phyloP scores from a whole-genome alignment of 345 rosid genomes.

The Populus alba region DNA sequence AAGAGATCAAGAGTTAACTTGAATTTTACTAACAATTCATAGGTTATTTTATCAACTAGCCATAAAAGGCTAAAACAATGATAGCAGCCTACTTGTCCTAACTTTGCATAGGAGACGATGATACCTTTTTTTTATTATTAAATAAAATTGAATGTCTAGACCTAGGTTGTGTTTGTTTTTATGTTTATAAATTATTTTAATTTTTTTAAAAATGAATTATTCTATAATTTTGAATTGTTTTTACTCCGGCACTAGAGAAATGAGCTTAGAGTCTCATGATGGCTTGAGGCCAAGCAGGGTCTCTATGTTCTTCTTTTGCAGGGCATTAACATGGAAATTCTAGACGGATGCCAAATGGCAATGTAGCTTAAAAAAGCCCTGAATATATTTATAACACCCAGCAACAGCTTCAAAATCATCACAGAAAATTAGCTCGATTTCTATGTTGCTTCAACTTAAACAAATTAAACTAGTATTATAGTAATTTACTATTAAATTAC shows the following conservation, averaged over 20 bases:
- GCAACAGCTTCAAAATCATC: background rate
- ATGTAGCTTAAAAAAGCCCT: background rate
- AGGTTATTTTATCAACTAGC: too few species aligned
- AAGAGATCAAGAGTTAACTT: too few species aligned
- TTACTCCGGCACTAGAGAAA: background rate
- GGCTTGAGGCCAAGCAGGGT: background rate
- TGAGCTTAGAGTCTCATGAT: background rate
- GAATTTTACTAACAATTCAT: too few species aligned
- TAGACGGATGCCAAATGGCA: background rate
- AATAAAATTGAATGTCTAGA: too few species aligned
- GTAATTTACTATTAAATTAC: too few species aligned
- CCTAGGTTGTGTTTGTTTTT: too few species aligned
- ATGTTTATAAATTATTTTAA: too few species aligned
- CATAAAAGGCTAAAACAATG: background rate
- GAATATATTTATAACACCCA: background rate
- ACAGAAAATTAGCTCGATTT: background rate
- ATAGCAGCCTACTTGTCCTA: background rate
- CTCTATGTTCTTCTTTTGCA: background rate
- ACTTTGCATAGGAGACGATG: too few species aligned
- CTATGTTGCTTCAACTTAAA: background rate
- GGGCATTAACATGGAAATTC: background rate
- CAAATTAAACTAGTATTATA: too few species aligned
- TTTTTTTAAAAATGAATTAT: too few species aligned
- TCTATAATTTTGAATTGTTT: too few species aligned
- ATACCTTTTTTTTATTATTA: too few species aligned